phyloP scores from a whole-genome alignment of 2,329 filamentous ascomycete species.

The Didymella arachidicola region DNA sequence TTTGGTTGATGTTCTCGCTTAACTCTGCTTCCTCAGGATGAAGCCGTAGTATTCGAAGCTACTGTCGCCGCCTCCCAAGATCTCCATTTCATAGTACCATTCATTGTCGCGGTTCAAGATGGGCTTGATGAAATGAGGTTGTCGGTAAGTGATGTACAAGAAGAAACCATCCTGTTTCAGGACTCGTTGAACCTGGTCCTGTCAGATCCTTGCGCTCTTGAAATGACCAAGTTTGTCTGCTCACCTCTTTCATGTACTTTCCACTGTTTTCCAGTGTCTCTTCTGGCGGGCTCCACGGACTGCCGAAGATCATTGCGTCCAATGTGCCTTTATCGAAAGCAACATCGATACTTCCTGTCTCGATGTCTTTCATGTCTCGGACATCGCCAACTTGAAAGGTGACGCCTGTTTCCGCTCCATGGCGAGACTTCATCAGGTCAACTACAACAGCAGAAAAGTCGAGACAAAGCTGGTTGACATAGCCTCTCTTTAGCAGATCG shows the following conservation, averaged over 20 bases:
- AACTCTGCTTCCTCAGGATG: conserved; percentile 12
- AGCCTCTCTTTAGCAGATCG: conserved; percentile 6
- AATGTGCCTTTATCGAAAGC: conserved; percentile 67
- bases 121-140: conserved; percentile 45
- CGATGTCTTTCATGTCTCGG: conserved; percentile 57
- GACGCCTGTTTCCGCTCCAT: conserved; percentile 53
- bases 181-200: conserved; percentile 55
- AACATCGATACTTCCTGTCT: conserved; percentile 58
- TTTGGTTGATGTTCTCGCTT: not conserved
- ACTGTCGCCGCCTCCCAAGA: conserved; percentile 25
- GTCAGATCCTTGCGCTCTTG: not conserved
- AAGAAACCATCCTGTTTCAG: conserved; percentile 59
- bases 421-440: conserved; percentile 59
- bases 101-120: conserved; percentile 32
- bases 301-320: conserved; percentile 65
- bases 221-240: not conserved
- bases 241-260: conserved; percentile 61
- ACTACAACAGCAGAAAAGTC: conserved; percentile 66
- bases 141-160: conserved; percentile 56
- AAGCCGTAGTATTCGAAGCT: conserved; percentile 24
- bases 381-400: conserved; percentile 62
- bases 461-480: conserved; percentile 48
- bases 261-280: conserved; percentile 59
- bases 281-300: conserved; percentile 61
- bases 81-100: conserved; percentile 36